These are phyloP conservation scores for Juglanconis sp. DNA, from an alignment of 2,329 filamentous ascomycete species.

Conservation along the genomic window DNA sequence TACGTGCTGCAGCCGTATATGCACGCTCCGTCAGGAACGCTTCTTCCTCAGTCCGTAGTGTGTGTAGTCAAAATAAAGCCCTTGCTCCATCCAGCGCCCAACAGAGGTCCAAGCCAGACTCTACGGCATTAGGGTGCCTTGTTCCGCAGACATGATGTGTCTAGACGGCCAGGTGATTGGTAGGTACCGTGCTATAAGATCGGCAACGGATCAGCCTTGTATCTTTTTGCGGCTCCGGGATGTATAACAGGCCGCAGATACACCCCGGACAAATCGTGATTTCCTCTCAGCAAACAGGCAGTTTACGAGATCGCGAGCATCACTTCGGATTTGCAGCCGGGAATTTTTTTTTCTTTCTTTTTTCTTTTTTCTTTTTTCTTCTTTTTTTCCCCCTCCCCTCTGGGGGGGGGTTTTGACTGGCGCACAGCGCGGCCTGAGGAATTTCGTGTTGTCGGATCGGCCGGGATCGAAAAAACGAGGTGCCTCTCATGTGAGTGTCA, in stretches of 20 bases:
- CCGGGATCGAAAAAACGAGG: neutral
- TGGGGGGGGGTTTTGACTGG: neutral
- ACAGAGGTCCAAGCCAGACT: neutral
- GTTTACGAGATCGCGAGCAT: neutral
- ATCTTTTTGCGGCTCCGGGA: too few species aligned
- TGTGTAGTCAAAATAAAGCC: neutral
- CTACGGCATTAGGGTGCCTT: too few species aligned
- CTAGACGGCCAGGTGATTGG: neutral
- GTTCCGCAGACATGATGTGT: neutral
- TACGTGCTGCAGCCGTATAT: neutral
- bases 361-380: too few species aligned
- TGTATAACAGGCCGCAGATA: too few species aligned
- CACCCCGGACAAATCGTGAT: too few species aligned
- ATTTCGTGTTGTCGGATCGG: neutral
- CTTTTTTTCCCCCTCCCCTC: too few species aligned
- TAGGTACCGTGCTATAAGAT: neutral
- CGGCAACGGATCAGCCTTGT: neutral
- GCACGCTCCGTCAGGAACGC: conserved; percentile 2
- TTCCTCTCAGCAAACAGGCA: neutral
- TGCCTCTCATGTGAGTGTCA: conserved; percentile 2
- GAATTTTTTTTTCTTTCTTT: neutral
- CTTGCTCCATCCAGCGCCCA: neutral
- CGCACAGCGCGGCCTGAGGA: conserved; percentile 1
- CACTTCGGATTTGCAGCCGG: neutral
- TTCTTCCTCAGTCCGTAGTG: neutral